Conservation (phyloP, 371 early-diverging fungal genomes). For the Nematocida parisii region DNA sequence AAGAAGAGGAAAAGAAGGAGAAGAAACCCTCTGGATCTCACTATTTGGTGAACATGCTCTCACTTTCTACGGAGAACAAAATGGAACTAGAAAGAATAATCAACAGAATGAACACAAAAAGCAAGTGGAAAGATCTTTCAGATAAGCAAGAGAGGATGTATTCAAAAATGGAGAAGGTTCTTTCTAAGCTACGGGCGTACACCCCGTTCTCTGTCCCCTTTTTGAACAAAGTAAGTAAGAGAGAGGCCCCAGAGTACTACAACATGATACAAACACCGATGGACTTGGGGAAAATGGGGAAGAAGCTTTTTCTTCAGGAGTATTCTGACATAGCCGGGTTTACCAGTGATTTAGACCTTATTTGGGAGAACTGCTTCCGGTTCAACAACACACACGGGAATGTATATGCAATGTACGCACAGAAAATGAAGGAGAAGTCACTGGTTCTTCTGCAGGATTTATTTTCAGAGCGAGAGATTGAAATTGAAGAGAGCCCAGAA, state of each 20-base stretch:
- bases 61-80: neutral
- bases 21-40: conserved; percentile 28
- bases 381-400: conserved; percentile 65
- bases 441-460: conserved; percentile 49
- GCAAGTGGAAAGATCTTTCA: conserved; percentile 53
- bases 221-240: conserved; percentile 79
- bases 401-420: conserved; percentile 55
- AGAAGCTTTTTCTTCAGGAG: conserved; percentile 72
- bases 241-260: conserved; percentile 88
- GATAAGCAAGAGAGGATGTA: conserved; percentile 56
- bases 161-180: conserved; percentile 62
- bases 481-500: conserved; percentile 25
- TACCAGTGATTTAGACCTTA: conserved; percentile 73
- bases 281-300: conserved; percentile 81
- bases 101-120: conserved; percentile 31
- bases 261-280: conserved; percentile 84
- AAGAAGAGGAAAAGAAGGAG: conserved; percentile 36
- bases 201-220: conserved; percentile 75
- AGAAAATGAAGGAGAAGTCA: conserved; percentile 56
- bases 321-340: conserved; percentile 77
- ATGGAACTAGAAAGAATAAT: conserved; percentile 32
- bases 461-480: conserved; percentile 40
- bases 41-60: conserved; percentile 12
- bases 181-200: conserved; percentile 60
- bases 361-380: conserved; percentile 66